Conservation (phyloP, 148 eudicot genomes). For the Pharnaceum exiguum region DNA sequence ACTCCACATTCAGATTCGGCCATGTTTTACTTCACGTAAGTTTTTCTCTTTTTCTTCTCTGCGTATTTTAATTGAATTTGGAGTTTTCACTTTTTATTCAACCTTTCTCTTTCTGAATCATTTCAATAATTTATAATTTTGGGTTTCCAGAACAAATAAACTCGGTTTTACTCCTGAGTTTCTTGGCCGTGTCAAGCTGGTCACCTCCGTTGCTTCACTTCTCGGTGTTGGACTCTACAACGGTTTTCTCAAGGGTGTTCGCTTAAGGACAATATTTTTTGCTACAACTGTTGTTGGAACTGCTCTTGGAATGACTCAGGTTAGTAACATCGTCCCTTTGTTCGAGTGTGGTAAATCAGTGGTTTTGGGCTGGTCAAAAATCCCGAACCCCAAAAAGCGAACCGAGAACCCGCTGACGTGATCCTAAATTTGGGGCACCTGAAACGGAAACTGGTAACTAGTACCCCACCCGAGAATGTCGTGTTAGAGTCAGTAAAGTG, state of each 20-base stretch:
- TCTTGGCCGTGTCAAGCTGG: conserved; percentile 95
- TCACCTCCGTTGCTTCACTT: conserved; percentile 90
- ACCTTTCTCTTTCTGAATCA: not conserved
- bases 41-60: conserved; percentile 4
- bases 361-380: no score
- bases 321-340: conserved; percentile 27
- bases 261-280: conserved; percentile 67
- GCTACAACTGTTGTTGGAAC: conserved; percentile 73
- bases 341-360: no score
- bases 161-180: conserved; percentile 95
- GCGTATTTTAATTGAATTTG: not conserved
- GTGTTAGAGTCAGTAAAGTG: no score
- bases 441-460: no score
- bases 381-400: no score
- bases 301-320: conserved; percentile 94
- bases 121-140: conserved; percentile 4
- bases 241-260: conserved; percentile 83
- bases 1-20: conserved; percentile 98
- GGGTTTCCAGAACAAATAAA: conserved; percentile 72
- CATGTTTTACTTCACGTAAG: conserved; percentile 92
- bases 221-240: conserved; percentile 92
- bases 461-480: no score
- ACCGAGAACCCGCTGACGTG: no score
- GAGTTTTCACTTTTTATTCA: not conserved
- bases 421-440: no score